These are phyloP conservation scores for Carex sylvatica DNA, from an alignment of 202 grass and related monocot species.

Conservation along the genomic window DNA sequence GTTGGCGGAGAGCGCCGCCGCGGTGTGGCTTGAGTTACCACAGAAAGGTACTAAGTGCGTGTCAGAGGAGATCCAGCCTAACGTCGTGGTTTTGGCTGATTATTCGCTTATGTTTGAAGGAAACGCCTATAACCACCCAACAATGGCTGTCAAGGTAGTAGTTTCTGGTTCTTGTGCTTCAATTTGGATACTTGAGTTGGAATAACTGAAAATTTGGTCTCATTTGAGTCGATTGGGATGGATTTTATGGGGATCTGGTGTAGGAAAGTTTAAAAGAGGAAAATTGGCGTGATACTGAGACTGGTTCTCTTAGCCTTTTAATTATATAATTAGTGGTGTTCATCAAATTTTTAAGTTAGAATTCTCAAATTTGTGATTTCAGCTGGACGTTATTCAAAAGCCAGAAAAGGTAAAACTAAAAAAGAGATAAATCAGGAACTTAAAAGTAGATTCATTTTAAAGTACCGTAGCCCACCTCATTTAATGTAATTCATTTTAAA, in stretches of 20 bases:
- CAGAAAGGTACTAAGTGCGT: constrained; percentile 80
- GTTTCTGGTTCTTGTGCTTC: not conserved
- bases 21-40: constrained; percentile 75
- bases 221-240: not conserved
- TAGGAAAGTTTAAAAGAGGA: not conserved
- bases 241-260: not conserved
- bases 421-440: not conserved
- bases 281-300: not conserved
- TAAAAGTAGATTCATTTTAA: not conserved
- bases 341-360: not conserved
- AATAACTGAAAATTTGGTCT: not conserved
- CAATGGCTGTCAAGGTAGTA: constrained; percentile 61
- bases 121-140: constrained; percentile 51
- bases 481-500: not conserved
- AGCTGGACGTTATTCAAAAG: not conserved
- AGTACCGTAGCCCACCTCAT: too few relatives aligned
- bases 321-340: not conserved
- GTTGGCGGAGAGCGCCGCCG: constrained; percentile 31
- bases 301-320: not conserved
- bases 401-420: not conserved
- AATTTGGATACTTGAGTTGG: not conserved
- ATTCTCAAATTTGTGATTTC: constrained; percentile 1
- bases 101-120: constrained; percentile 70
- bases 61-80: constrained; percentile 88
- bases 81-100: constrained; percentile 79